Evolutionary conservation across 2,329 filamentous ascomycete species (phyloP), one percentile per base, ranked within the genome.

Genomic region (Trematosphaeria pertusa): DNA sequence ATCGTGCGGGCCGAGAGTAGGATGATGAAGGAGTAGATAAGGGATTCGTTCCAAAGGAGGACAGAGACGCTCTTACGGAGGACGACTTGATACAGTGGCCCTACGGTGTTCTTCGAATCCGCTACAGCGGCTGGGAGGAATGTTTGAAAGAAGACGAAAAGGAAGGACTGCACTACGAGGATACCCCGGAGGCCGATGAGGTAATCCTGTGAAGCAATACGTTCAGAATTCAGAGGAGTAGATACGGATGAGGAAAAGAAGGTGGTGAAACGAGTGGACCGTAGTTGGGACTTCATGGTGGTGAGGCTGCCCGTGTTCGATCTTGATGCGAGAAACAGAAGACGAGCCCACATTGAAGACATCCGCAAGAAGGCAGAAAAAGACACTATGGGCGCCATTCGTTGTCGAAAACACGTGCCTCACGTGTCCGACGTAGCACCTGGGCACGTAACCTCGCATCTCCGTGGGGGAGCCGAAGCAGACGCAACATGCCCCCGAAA

Each of bases 21-120:
- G 49, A 80, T 72, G 58, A 78, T 70, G 62, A 71, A 73, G 17
- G 73, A 73, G 59, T 75, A 75, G 41, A 79, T 72, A 46, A 79
- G 61, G 22, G 70, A 68, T 24, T 73, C 65, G 49, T 78, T 77
- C 73, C 74, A 78, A 46, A 77, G 70, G 3, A 78, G 58, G 11
- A 77, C 71, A 0, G 73, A 74, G 31, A 79, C 63, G 2, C 73
- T 69, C 46, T 78, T 75, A 37, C 76, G 72, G 21, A 79, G 56
- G 20, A 76, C 57, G 12, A 64, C 55, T 56, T 77, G 73, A 46
- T 75, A 75, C 10, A 57, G 41, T 2, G 72, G 70, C 0, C 74
- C 73, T n/a, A 64, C 39, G 8, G 62, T 52, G 38, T 72, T 68
- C n/a, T 59, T 58, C 3, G 69, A 70, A 37, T 65, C 67, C 20